Evolutionary conservation across 164 flowering plant species (phyloP).

Genomic region (Vitis rupestris): DNA sequence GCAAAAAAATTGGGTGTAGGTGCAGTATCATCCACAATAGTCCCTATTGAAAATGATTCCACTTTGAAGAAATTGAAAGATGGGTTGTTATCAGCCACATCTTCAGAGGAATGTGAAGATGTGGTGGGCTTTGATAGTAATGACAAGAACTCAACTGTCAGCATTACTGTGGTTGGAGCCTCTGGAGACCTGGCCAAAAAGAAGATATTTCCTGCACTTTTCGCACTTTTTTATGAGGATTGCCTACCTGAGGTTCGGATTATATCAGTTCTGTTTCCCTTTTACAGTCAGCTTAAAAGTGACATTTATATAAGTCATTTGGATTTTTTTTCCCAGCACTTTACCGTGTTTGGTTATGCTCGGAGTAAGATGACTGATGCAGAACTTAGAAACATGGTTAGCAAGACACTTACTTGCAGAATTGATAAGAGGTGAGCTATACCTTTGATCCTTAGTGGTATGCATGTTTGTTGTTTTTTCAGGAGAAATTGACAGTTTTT

Average conservation of each 20-base stretch:
- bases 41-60: conserved; percentile 30
- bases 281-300: background rate
- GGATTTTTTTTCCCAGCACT: conserved; percentile 54
- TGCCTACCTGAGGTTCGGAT: conserved; percentile 69
- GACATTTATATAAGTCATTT: background rate
- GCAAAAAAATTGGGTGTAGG: conserved; percentile 28
- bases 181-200: conserved; percentile 99
- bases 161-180: conserved; percentile 92
- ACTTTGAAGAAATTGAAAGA: conserved; percentile 39
- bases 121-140: conserved; percentile 21
- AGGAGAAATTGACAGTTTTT: background rate
- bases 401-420: conserved; percentile 91
- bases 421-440: conserved; percentile 74
- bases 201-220: conserved; percentile 95
- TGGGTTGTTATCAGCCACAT: conserved; percentile 28
- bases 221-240: conserved; percentile 83
- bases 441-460: background rate
- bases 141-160: conserved; percentile 51
- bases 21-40: conserved; percentile 37
- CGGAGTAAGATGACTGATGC: conserved; percentile 95
- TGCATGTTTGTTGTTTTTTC: no score
- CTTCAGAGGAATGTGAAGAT: conserved; percentile 32
- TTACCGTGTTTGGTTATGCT: conserved; percentile 86
- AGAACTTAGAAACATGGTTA: conserved; percentile 83
- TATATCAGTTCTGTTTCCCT: background rate